Conservation (phyloP, 2,329 filamentous ascomycete genomes). For the Eutypa lata region DNA sequence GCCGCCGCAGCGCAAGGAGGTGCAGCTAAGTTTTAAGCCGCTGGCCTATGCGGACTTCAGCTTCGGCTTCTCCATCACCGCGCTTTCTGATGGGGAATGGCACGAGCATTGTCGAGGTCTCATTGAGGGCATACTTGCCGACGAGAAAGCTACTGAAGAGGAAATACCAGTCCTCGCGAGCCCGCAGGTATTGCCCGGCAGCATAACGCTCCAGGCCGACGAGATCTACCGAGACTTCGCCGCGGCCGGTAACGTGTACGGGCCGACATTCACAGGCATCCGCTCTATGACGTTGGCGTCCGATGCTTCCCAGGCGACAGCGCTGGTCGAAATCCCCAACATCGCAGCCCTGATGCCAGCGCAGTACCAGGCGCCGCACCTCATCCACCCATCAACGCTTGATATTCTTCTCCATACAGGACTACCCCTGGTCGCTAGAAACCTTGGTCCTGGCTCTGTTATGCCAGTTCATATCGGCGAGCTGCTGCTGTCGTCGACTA, state of each 20-base stretch:
- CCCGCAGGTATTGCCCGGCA: neutral
- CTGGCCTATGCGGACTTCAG: neutral
- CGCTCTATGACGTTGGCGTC: neutral
- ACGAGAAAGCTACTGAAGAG: neutral
- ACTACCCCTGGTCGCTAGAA: slow-evolving; percentile 4
- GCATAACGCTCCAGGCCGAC: neutral
- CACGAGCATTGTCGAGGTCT: slow-evolving; percentile 8
- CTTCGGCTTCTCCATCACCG: slow-evolving; percentile 6
- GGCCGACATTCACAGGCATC: slow-evolving; percentile 4
- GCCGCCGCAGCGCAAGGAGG: slow-evolving; percentile 4
- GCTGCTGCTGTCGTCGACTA: slow-evolving; percentile 5
- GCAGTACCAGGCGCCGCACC: slow-evolving; percentile 2
- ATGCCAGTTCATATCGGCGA: slow-evolving; percentile 14
- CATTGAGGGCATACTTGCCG: slow-evolving; percentile 2
- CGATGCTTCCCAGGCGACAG: neutral
- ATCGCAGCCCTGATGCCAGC: slow-evolving; percentile 7
- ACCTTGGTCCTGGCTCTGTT: slow-evolving; percentile 7
- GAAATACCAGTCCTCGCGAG: neutral
- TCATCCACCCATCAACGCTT: slow-evolving; percentile 13
- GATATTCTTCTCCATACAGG: slow-evolving; percentile 11
- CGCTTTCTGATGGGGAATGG: slow-evolving; percentile 8
- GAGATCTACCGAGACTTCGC: slow-evolving; percentile 4
- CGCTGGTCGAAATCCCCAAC: slow-evolving; percentile 3
- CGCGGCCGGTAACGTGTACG: slow-evolving; percentile 7
- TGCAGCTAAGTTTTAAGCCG: slow-evolving; percentile 9